Evolutionary conservation across 768 basidiomycete genomes (phyloP).

Genomic region (Termitomyces sp.): DNA sequence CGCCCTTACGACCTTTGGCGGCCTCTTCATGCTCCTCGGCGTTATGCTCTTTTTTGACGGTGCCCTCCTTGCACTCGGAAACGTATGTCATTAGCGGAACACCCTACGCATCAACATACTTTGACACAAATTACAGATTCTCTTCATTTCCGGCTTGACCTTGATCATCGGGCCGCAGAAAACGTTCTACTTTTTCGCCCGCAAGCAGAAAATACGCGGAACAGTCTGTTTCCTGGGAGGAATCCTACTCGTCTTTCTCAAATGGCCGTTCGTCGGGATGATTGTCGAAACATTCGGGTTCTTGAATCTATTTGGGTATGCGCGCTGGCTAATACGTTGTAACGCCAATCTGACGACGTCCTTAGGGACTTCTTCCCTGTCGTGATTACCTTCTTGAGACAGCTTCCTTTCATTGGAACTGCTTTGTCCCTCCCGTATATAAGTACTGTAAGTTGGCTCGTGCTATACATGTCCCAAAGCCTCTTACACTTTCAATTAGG

Average conservation of each 20-base stretch:
- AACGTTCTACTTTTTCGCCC: constrained; percentile 97
- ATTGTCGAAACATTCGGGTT: constrained; percentile 95
- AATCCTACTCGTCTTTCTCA: constrained; percentile 88
- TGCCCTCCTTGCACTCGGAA: constrained; percentile 92
- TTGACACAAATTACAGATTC: constrained; percentile 51
- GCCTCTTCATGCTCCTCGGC: constrained; percentile 93
- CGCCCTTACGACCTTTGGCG: constrained; percentile 92
- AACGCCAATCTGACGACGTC: constrained; percentile 2
- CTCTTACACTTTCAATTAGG: constrained; percentile 31
- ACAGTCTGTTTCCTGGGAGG: constrained; percentile 86
- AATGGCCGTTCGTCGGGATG: constrained; percentile 93
- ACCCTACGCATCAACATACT: not conserved
- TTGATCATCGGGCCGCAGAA: constrained; percentile 96
- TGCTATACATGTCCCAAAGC: not conserved
- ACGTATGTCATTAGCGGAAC: constrained; percentile 44
- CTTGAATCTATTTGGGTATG: constrained; percentile 93
- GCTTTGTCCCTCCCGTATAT: constrained; percentile 85
- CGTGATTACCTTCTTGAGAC: constrained; percentile 92
- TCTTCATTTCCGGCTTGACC: constrained; percentile 91
- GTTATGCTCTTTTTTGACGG: constrained; percentile 97
- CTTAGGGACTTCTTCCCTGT: constrained; percentile 98
- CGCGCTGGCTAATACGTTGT: not conserved
- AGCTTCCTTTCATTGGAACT: constrained; percentile 88
- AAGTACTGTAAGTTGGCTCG: constrained; percentile 54
- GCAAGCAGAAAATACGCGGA: constrained; percentile 91